These are phyloP conservation scores for Selaginella tamariscina DNA, from an alignment of 75 land plant genomes.

Conservation along the genomic window DNA sequence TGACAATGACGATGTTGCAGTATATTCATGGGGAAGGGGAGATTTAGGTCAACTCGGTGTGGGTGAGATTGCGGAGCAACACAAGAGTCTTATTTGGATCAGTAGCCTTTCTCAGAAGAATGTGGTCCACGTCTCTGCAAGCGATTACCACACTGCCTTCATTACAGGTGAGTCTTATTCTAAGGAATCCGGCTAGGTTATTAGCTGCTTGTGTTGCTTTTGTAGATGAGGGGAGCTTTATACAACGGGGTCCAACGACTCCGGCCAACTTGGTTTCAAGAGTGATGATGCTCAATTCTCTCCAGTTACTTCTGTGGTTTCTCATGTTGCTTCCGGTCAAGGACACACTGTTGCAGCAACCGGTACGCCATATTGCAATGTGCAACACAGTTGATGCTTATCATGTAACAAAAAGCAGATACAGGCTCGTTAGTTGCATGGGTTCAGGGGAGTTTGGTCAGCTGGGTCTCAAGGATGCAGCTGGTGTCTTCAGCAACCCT, in stretches of 20 bases:
- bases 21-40: slow-evolving; percentile 36
- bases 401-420: no score
- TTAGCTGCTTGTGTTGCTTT: neutral
- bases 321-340: slow-evolving; percentile 35
- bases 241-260: slow-evolving; percentile 34
- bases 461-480: slow-evolving; percentile 28
- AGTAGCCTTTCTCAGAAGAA: slow-evolving; percentile 18
- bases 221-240: slow-evolving; percentile 33
- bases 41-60: slow-evolving; percentile 38
- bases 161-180: slow-evolving; percentile 28
- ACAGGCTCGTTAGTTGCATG: slow-evolving; percentile 33
- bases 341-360: slow-evolving; percentile 35
- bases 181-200: neutral
- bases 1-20: slow-evolving; percentile 16
- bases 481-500: slow-evolving; percentile 17
- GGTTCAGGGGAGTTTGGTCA: slow-evolving; percentile 41
- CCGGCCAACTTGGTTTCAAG: slow-evolving; percentile 29
- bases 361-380: no score
- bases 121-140: slow-evolving; percentile 30
- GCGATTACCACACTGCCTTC: slow-evolving; percentile 37
- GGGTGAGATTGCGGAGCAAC: slow-evolving; percentile 28
- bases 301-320: slow-evolving; percentile 22
- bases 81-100: slow-evolving; percentile 13
- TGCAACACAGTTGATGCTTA: no score
- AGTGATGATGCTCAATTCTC: slow-evolving; percentile 16